Conservation (phyloP, 495 filamentous ascomycete genomes). For the Bryoglossum gracile region DNA sequence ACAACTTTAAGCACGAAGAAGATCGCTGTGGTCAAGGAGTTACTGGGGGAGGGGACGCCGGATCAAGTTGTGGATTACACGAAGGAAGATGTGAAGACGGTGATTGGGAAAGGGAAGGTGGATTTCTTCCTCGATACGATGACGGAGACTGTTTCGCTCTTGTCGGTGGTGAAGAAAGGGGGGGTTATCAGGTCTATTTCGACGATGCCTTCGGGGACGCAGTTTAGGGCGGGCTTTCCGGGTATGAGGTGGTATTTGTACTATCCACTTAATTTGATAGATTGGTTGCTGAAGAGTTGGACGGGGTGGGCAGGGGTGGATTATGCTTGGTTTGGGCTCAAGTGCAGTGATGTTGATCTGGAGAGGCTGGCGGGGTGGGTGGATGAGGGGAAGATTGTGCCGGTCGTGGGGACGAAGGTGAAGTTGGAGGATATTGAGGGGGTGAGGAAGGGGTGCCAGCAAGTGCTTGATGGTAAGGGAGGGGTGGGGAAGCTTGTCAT, state of each 20-base stretch:
- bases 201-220: conserved; percentile 30
- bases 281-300: conserved; percentile 29
- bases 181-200: conserved; percentile 37
- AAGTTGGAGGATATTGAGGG: conserved; percentile 39
- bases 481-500: conserved; percentile 51
- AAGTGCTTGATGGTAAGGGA: conserved; percentile 43
- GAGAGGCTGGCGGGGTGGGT: conserved; percentile 36
- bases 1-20: conserved; percentile 48
- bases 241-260: conserved; percentile 29
- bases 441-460: conserved; percentile 37
- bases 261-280: conserved; percentile 29
- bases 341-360: conserved; percentile 33
- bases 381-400: conserved; percentile 38
- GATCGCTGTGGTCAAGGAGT: conserved; percentile 36
- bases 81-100: conserved; percentile 33
- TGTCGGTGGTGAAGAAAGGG: conserved; percentile 34
- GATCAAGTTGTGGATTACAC: conserved; percentile 44
- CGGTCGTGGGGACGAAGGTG: conserved; percentile 36
- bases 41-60: conserved; percentile 25
- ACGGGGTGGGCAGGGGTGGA: conserved; percentile 27
- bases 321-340: conserved; percentile 36
- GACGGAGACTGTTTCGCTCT: conserved; percentile 25
- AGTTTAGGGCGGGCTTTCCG: conserved; percentile 29
- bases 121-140: conserved; percentile 51
- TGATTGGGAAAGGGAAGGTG: conserved; percentile 36